phyloP scores from a whole-genome alignment of 2,329 filamentous ascomycete genomes.

The Calonectria naviculata region DNA sequence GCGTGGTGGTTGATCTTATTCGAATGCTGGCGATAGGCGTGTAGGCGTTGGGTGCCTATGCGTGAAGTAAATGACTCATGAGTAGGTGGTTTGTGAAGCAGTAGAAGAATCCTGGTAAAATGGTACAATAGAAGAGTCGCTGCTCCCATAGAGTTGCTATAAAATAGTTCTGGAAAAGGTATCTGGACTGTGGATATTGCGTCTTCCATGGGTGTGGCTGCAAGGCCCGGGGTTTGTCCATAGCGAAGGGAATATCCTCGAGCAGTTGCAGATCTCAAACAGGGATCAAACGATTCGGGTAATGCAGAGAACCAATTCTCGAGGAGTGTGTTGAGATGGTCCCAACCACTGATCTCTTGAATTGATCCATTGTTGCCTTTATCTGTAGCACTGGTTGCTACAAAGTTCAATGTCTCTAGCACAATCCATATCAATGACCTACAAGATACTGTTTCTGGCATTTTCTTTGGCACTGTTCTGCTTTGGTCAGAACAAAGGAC shows the following conservation, averaged over 20 bases:
- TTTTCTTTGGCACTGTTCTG: background rate
- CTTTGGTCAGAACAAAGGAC: background rate
- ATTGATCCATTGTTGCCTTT: background rate
- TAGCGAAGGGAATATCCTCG: background rate
- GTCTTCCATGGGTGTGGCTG: background rate
- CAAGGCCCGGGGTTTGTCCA: background rate
- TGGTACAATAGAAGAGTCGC: background rate
- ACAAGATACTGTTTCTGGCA: background rate
- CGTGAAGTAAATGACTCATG: background rate
- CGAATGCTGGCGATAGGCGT: background rate
- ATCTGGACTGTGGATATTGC: background rate
- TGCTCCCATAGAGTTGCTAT: slow-evolving; percentile 3
- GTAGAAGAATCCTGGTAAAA: background rate
- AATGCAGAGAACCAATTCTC: background rate
- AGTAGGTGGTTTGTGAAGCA: background rate
- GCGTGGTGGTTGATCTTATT: slow-evolving; percentile 4
- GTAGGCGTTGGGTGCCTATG: background rate
- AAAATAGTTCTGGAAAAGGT: slow-evolving; percentile 7
- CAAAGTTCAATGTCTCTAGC: background rate
- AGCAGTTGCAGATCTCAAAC: background rate
- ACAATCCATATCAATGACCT: slow-evolving; percentile 6
- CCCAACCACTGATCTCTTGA: background rate
- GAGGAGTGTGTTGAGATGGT: background rate
- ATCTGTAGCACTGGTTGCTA: background rate
- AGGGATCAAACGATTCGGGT: background rate